Evolutionary conservation across 179 eudicot genomes (phyloP), one percentile per base, ranked within the genome.

Genomic region (Silene noctiflora): DNA sequence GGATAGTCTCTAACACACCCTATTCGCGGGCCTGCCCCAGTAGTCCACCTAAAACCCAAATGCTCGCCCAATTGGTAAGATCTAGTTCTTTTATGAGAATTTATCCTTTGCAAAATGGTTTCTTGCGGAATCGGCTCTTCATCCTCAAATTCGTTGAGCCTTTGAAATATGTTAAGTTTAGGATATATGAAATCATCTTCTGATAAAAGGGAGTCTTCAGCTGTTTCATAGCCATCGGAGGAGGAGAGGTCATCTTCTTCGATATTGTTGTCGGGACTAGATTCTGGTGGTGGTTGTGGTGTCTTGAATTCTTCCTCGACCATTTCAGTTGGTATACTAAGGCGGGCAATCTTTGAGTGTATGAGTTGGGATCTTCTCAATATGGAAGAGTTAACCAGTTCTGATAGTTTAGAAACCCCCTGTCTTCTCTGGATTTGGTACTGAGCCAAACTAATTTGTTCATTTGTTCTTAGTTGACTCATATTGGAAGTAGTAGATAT

Each of bases 1-100:
- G 97, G 97, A 78, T 91, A 91, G 77, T 91, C 95, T 73, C 97
- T 83, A 31, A 93, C 79, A 51, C 98, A 93, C 53, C 97, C 98
- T 1, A 93, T 93, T 24, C 97, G 79, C 0, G 98, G 97, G 10
- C 98, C 95, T 0, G 89, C 97, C 24, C 98, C 98, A 0, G 98
- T 89, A 27, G 93, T 88, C 98, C 98, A 93, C 74, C 63, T 85
- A 73, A 88, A 93, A 55, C 83, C 77, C 76, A 91, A 68, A 35
- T 83, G 90, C 42, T 88, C 78, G 33, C 89, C 98, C 81, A 91
- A 79, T 76, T 91, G 93, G 76, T 87, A 93, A 2, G 94, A 91
- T 78, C 67, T 82, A 63, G 81, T 85, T 69, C 86, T 85, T 79
- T 82, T 89, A 58, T 93, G 96, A 2, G 93, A 84, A 35, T 87